phyloP scores from a whole-genome alignment of 2,329 filamentous ascomycete species.

The Microascus cirrosus region DNA sequence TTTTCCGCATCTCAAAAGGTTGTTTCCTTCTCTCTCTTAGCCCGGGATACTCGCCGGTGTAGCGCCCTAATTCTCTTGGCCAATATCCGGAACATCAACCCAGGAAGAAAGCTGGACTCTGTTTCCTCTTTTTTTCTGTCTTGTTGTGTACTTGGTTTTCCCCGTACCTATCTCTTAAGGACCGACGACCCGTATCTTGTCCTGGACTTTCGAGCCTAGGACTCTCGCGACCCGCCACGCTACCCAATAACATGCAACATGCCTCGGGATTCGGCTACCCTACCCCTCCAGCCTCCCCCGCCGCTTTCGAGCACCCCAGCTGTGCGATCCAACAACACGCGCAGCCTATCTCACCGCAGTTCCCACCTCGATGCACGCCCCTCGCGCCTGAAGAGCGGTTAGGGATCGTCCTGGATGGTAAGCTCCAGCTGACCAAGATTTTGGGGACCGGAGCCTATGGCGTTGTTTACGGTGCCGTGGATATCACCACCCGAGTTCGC shows the following conservation, averaged over 20 bases:
- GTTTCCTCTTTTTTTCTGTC: conserved; percentile 7
- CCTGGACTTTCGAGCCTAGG: conserved; percentile 11
- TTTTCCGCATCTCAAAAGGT: not conserved
- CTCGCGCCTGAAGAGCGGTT: conserved; percentile 72
- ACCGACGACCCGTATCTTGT: conserved; percentile 8
- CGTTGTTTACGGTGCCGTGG: conserved; percentile 84
- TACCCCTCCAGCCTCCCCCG: conserved; percentile 46
- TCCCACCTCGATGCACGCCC: conserved; percentile 39
- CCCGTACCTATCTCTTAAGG: conserved; percentile 3
- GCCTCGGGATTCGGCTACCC: conserved; percentile 44
- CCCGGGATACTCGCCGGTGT: not conserved
- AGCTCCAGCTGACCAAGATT: conserved; percentile 73
- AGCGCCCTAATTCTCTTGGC: not conserved
- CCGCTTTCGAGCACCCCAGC: conserved; percentile 35
- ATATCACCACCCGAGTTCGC: conserved; percentile 66
- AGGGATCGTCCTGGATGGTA: conserved; percentile 71
- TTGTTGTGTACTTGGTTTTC: conserved; percentile 6
- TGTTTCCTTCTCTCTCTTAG: not conserved
- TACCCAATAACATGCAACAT: conserved; percentile 43
- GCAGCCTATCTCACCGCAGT: conserved; percentile 20
- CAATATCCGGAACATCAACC: not conserved
- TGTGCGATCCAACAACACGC: conserved; percentile 27
- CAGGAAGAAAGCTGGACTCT: conserved; percentile 3
- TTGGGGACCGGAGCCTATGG: conserved; percentile 93
- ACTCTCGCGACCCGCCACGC: not conserved